Conservation (phyloP, 257 asterid genomes). For the Fraxinus excelsior region DNA sequence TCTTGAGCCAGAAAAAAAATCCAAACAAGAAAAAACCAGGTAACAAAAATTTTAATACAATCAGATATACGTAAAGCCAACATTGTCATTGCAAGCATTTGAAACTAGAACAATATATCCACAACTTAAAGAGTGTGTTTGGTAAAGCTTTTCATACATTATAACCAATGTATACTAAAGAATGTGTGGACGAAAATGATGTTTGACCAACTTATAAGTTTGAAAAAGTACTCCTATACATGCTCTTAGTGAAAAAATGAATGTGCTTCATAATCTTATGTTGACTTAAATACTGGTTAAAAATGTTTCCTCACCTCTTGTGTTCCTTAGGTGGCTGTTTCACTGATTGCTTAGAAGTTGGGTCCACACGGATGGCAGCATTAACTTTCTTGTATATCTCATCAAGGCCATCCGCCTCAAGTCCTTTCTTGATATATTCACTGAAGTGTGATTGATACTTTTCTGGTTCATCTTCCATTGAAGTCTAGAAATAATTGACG, state of each 20-base stretch:
- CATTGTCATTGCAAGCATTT: neutral
- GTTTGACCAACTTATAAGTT: too few relatives aligned
- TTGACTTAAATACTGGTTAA: neutral
- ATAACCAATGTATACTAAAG: too few relatives aligned
- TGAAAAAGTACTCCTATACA: too few relatives aligned
- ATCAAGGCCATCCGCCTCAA: constrained; percentile 45
- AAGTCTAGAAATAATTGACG: constrained; percentile 23
- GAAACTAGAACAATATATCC: too few relatives aligned
- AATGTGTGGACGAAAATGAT: too few relatives aligned
- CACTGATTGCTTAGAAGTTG: constrained; percentile 37
- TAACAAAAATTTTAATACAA: neutral
- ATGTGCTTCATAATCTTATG: neutral
- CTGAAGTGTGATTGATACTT: constrained; percentile 48
- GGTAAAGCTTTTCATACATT: too few relatives aligned
- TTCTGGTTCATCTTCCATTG: constrained; percentile 59
- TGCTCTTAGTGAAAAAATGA: neutral
- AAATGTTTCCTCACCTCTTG: constrained; percentile 36
- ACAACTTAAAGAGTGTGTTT: too few relatives aligned
- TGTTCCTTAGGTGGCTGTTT: constrained; percentile 45
- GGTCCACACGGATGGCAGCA: constrained; percentile 54
- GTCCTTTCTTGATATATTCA: constrained; percentile 36
- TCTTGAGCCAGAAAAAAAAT: neutral
- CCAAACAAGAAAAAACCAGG: neutral
- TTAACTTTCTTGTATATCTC: constrained; percentile 51
- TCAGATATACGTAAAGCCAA: neutral